Conservation (phyloP, 2,329 filamentous ascomycete species). For the Cadophora malorum region DNA sequence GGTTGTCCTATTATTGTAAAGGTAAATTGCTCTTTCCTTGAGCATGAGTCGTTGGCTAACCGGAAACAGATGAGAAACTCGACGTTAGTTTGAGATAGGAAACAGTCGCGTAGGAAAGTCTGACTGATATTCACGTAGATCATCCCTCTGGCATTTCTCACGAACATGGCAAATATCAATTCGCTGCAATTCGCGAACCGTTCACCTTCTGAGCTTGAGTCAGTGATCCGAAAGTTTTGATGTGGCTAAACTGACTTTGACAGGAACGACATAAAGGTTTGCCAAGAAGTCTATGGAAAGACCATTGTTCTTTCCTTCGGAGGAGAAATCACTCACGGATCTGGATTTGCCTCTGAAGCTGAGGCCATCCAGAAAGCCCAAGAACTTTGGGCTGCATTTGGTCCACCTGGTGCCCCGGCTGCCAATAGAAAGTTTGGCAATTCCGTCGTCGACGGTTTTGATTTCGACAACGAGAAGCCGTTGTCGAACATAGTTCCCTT, state of each 20-base stretch:
- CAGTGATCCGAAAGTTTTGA: slow-evolving; percentile 41
- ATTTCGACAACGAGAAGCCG: slow-evolving; percentile 73
- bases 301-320: slow-evolving; percentile 5
- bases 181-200: slow-evolving; percentile 70
- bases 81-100: slow-evolving; percentile 47
- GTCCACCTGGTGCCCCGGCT: not conserved
- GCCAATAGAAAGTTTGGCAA: slow-evolving; percentile 48
- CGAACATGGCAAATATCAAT: slow-evolving; percentile 56
- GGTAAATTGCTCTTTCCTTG: slow-evolving; percentile 49
- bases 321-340: not conserved
- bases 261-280: slow-evolving; percentile 6
- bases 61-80: slow-evolving; percentile 51
- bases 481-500: slow-evolving; percentile 67
- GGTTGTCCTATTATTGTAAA: slow-evolving; percentile 64
- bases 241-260: not conserved
- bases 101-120: not conserved
- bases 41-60: slow-evolving; percentile 30
- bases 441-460: slow-evolving; percentile 74
- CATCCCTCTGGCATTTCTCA: slow-evolving; percentile 69
- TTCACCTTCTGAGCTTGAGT: slow-evolving; percentile 69
- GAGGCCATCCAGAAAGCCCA: not conserved
- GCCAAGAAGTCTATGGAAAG: not conserved
- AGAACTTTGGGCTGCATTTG: not conserved
- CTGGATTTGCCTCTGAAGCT: not conserved
- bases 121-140: slow-evolving; percentile 51